Conservation (phyloP, 1,284 basidiomycete genomes). For the Trametes sp. region DNA sequence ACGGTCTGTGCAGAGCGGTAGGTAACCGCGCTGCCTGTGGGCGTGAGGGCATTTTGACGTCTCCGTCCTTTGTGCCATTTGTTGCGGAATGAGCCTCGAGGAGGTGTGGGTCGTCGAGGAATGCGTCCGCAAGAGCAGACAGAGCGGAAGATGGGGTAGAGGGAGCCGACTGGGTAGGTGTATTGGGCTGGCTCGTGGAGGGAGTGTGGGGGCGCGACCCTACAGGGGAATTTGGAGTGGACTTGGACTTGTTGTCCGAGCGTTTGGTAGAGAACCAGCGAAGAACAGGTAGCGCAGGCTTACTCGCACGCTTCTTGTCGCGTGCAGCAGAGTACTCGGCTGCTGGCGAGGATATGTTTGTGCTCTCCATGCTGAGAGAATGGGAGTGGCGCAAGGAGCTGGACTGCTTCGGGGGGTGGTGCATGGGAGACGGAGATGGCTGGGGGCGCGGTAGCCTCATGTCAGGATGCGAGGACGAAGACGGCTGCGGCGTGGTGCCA, state of each 20-base stretch:
- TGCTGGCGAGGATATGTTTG: conserved; percentile 24
- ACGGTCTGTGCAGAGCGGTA: conserved; percentile 49
- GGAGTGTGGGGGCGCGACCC: conserved; percentile 39
- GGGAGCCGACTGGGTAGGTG: conserved; percentile 33
- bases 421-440: conserved; percentile 6
- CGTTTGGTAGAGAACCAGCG: conserved; percentile 54
- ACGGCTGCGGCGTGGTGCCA: conserved; percentile 7
- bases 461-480: conserved; percentile 15
- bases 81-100: conserved; percentile 31
- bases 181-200: conserved; percentile 26
- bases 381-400: conserved; percentile 16
- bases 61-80: conserved; percentile 20
- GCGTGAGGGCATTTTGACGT: conserved; percentile 40
- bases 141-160: conserved; percentile 40
- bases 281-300: conserved; percentile 48
- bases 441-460: conserved; percentile 33
- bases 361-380: conserved; percentile 17
- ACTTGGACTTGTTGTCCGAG: conserved; percentile 31
- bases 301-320: conserved; percentile 23
- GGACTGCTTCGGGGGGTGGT: conserved; percentile 13
- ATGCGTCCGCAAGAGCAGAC: conserved; percentile 47
- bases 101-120: conserved; percentile 49
- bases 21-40: conserved; percentile 59
- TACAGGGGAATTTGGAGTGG: conserved; percentile 33
- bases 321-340: conserved; percentile 21